Evolutionary conservation across 768 basidiomycete species (phyloP).

Genomic region (Rhodosporidiobolus odoratus): DNA sequence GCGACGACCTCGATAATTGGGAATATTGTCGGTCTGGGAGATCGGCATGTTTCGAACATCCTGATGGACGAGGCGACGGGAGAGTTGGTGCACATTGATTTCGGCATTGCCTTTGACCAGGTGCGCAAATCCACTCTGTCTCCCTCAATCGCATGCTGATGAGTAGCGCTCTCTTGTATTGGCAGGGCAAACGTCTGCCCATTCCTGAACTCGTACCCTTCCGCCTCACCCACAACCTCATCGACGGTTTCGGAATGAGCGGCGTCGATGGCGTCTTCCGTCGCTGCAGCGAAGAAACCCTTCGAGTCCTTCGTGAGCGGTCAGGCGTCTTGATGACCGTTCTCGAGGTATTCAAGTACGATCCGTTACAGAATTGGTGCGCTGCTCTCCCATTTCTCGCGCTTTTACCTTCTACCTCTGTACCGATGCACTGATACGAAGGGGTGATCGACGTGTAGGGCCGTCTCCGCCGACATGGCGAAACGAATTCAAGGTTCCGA

Average conservation of each 20-base stretch:
- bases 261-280: slow-evolving; percentile 93
- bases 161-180: not conserved
- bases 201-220: slow-evolving; percentile 90
- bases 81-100: slow-evolving; percentile 89
- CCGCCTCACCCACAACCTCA: slow-evolving; percentile 85
- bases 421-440: no score
- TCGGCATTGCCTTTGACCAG: slow-evolving; percentile 91
- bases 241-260: slow-evolving; percentile 86
- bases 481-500: slow-evolving; percentile 50
- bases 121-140: slow-evolving; percentile 34
- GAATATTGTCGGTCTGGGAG: slow-evolving; percentile 83
- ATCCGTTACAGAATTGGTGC: slow-evolving; percentile 88
- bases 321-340: slow-evolving; percentile 89
- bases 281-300: slow-evolving; percentile 86
- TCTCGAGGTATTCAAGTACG: slow-evolving; percentile 92
- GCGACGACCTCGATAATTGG: slow-evolving; percentile 93
- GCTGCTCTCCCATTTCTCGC: not conserved
- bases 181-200: slow-evolving; percentile 68
- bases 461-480: slow-evolving; percentile 54
- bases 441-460: slow-evolving; percentile 48
- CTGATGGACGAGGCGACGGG: slow-evolving; percentile 74
- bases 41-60: slow-evolving; percentile 88
- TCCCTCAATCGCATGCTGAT: not conserved
- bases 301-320: slow-evolving; percentile 78
- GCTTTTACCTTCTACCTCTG: slow-evolving; percentile 38